Evolutionary conservation across 768 basidiomycete species (phyloP), one percentile per base, ranked within the genome.

Genomic region (Kwoniella bestiolae): DNA sequence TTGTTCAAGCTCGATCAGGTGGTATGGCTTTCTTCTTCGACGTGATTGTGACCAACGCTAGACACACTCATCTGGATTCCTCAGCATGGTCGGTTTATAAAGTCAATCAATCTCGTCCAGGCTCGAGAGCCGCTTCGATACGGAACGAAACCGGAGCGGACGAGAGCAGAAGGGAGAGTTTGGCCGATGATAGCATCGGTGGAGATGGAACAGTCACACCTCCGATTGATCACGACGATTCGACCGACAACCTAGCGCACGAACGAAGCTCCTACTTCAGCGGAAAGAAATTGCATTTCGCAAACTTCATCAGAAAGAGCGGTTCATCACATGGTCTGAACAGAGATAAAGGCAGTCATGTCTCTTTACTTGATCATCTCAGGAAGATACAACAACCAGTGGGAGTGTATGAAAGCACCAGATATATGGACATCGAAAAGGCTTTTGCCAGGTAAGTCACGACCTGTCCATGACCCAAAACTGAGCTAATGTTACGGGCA

Each of bases 1-100:
- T 60, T 0, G 60, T 77, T 2, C 79, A 79, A 63, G 62, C 73
- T 31, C 68, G 79, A 12, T 76, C 75, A 3, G 67, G 70, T 16
- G 79, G 79, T 5, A 49, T 79, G 53, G 71, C 73, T 1, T 75
- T 79, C 56, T 80, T 79, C 60, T 80, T 79, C 65, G 79, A 80
- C 46, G 74, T 80, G 11, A 65, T 80, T 35, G 66, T 75, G 26
- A 69, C 49, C 23, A 79, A 76, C 56, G 69, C 74, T 25, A 35
- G 63, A 35, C 77, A 78, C 57, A 56, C 67, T 1, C 79, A 80
- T 57, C 60, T 80, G 21, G 75, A 80, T 60, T 79, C 78, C 1
- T 60, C 73, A 2, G 76, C 75, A 7, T 77, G 71, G 53, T 71
- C 67, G 3, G 77, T 77, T 12, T 67, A 67, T 23, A 45, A 61